phyloP scores from a whole-genome alignment of 305 asterid species.

The Fraxinus latifolia region DNA sequence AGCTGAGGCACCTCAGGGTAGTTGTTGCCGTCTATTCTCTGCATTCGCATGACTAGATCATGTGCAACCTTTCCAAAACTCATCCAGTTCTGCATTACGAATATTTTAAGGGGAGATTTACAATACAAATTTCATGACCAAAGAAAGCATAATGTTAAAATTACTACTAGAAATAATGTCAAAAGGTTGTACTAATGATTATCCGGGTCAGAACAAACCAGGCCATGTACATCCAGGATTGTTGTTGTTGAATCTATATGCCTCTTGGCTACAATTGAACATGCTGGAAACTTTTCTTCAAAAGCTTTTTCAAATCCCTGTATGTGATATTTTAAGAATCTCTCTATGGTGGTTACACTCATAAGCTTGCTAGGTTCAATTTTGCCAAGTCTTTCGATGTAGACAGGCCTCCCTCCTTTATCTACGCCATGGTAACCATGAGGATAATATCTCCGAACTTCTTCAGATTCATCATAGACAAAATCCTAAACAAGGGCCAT shows the following conservation, averaged over 20 bases:
- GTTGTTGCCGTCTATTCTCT: conserved; percentile 88
- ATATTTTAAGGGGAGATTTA: conserved; percentile 11
- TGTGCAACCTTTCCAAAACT: conserved; percentile 85
- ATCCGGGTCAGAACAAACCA: conserved; percentile 55
- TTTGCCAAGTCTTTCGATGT: conserved; percentile 93
- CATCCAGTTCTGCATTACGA: conserved; percentile 77
- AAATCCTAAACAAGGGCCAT: conserved; percentile 61
- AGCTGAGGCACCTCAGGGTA: conserved; percentile 83
- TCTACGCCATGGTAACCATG: conserved; percentile 97
- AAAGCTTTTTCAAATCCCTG: conserved; percentile 88
- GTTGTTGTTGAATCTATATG: conserved; percentile 84
- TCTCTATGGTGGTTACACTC: conserved; percentile 81
- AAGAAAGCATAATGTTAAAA: conserved; percentile 6
- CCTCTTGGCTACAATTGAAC: conserved; percentile 82
- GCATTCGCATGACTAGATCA: conserved; percentile 89
- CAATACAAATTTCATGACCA: conserved; percentile 7
- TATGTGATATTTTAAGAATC: conserved; percentile 86
- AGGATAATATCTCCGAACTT: conserved; percentile 77
- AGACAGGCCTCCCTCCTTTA: conserved; percentile 84
- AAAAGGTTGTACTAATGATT: conserved; percentile 14
- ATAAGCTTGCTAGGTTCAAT: conserved; percentile 75
- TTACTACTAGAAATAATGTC: background rate
- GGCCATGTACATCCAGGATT: conserved; percentile 84
- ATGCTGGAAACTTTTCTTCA: conserved; percentile 82
- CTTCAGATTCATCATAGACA: conserved; percentile 71